phyloP scores from a whole-genome alignment of 345 rosid genomes.

The Cardamine resedifolia region DNA sequence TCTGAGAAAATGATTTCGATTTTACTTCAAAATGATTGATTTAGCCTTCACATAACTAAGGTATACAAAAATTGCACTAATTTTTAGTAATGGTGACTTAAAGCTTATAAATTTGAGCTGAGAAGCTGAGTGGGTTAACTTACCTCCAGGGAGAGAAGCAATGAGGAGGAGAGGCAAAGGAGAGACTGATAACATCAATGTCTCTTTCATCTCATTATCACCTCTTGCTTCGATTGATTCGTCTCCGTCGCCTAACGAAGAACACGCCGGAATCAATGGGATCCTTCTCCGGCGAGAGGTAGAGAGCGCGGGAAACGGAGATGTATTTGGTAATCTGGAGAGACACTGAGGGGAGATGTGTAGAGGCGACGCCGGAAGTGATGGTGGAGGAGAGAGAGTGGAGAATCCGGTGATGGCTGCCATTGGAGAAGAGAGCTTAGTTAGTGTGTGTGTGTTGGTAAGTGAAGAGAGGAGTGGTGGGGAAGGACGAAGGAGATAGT shows the following conservation, averaged over 20 bases:
- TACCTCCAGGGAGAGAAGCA: conserved; percentile 93
- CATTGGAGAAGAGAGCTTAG: conserved; percentile 36
- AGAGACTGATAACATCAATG: conserved; percentile 60
- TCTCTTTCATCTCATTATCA: conserved; percentile 42
- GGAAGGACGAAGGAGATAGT: conserved; percentile 29
- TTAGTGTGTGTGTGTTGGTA: conserved; percentile 1
- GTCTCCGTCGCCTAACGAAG: neutral
- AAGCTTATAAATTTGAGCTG: neutral
- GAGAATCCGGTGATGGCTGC: conserved; percentile 43
- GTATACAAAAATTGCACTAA: no score
- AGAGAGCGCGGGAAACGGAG: conserved; percentile 24
- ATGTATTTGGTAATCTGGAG: conserved; percentile 28
- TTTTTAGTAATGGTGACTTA: neutral
- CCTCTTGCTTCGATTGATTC: conserved; percentile 15
- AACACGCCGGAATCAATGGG: conserved; percentile 16
- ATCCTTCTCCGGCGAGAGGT: conserved; percentile 36
- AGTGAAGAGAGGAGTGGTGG: conserved; percentile 16
- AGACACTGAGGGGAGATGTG: neutral
- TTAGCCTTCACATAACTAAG: no score
- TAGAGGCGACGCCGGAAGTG: conserved; percentile 34
- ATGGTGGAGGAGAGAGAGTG: conserved; percentile 29
- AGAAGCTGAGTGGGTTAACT: neutral
- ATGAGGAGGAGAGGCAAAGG: conserved; percentile 66
- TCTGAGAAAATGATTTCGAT: neutral
- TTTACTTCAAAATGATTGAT: neutral